These are phyloP conservation scores for Termitomyces eurrhizus DNA, from an alignment of 768 basidiomycete species.

Conservation along the genomic window DNA sequence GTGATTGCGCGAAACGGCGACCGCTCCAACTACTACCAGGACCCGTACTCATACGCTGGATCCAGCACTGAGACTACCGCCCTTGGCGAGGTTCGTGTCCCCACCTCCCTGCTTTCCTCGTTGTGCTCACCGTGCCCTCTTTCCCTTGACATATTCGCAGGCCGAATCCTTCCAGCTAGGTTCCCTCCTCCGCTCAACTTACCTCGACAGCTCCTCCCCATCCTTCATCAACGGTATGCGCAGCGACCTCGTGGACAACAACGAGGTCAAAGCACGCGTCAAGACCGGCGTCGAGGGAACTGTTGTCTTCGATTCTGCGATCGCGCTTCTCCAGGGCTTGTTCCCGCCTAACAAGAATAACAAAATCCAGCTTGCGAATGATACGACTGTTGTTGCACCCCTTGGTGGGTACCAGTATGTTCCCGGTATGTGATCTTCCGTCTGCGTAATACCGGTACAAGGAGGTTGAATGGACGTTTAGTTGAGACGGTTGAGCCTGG, in stretches of 20 bases:
- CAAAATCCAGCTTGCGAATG: conserved; percentile 76
- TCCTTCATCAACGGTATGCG: conserved; percentile 67
- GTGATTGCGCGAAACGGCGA: conserved; percentile 80
- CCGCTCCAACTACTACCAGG: conserved; percentile 63
- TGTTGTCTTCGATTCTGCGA: conserved; percentile 85
- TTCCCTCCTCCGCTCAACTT: conserved; percentile 54
- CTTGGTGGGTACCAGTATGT: conserved; percentile 86
- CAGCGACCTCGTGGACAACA: conserved; percentile 67
- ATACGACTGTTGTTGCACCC: conserved; percentile 64
- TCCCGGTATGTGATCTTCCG: conserved; percentile 43
- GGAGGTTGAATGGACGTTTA: conserved; percentile 19
- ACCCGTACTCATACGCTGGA: conserved; percentile 63
- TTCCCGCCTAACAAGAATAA: conserved; percentile 78
- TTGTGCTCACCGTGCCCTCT: neutral
- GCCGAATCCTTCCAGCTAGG: conserved; percentile 68
- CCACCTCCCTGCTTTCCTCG: neutral
- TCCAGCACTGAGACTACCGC: conserved; percentile 68
- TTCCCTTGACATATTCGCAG: conserved; percentile 28
- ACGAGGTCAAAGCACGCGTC: conserved; percentile 70
- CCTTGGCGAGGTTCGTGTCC: conserved; percentile 58
- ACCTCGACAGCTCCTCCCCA: conserved; percentile 62
- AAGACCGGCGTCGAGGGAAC: conserved; percentile 83
- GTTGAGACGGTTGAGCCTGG: conserved; percentile 86
- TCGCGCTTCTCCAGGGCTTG: conserved; percentile 80
- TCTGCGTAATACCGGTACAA: neutral